Base-by-base conservation (phyloP, 371 early-diverging fungal species). In the Mucor velutinosus region DNA sequence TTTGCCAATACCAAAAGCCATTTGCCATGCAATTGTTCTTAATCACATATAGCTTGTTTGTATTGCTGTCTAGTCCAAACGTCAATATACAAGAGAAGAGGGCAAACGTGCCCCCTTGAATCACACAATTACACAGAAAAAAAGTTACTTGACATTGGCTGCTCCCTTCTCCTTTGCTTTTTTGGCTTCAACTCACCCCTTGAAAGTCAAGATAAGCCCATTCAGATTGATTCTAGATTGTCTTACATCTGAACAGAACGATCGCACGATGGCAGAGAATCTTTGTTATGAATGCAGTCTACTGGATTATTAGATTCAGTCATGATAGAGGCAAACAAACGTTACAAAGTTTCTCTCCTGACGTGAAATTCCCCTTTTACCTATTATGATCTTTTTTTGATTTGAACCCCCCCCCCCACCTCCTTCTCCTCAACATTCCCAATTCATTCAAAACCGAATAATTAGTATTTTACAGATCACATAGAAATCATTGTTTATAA, bases 391-490 rank as follows among this genome's bases (percentile, higher is more conserved):
- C 25, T 30, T 33, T 51, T 49, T 49, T n/a, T 45, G 53, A 51
- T 62, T 62, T 33, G 51, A 23, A 51, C 27, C 49, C 37, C 62
- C 49, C 49, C 49, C 49, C 33, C 49, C 49, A 21, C 33, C 33
- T 30, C 33, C 51, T 19, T 21, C 47, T 47, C 51, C 62, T 60
- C 45, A 60, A 60, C 61, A 60, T 60, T 60, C 61, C 60, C 41
- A 60, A 60, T 60, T 60, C 61, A 60, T 25, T 45, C 29, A 45
- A 43, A 45, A 51, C 45, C 27, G 61, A 60, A 60, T 60, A 47
- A 51, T 23, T 45, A 41, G 47, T 37, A 37, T 61, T 35, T 37
- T 6, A 56, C 29, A n/a, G 30, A 56, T 56, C 32, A n/a, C 56
- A 30, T 56, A 56, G 12, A 56, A 56, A 32, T 56, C 56, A 3